Evolutionary conservation across 345 rosid genomes (phyloP), one percentile per base, ranked within the genome.

Genomic region (Acer campestre): DNA sequence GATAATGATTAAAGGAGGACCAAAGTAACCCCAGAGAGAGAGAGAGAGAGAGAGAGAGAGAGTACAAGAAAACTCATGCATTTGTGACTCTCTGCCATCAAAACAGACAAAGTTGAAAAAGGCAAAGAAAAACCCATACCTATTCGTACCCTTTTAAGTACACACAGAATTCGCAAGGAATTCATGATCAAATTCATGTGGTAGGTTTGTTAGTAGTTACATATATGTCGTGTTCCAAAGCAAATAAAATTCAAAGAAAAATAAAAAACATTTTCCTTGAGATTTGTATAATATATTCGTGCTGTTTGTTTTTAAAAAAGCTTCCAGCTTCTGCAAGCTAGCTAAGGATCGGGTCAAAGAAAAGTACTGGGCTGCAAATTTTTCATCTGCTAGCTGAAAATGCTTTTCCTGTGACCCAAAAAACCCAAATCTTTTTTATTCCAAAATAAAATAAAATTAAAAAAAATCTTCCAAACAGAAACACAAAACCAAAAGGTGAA

Each of bases 301-400:
- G 58, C 23, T 38, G 6, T 14, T 79, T 56, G 22, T 68, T 84
- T 46, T 31, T 14, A 17, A 56, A 22, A 77, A 80, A 71, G 79
- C 74, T 80, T 79, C 78, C 38, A 35, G 20, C 77, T 81, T 83
- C 86, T 83, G 85, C 79, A 79, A 73, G 38, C 38, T 35, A 71
- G 46, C 67, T 55, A 79, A 79, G 85, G 88, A 90, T 88, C 89
- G 78, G 92, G 97, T 91, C 95, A 92, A 94, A 89, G 85, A 78
- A 59, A 85, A 85, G 93, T 80, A 89, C 92, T 68, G 75, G 75
- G 83, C 75, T 85, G 79, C 67, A 77, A 80, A 80, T 75, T 80
- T 81, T 84, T 68, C 71, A 80, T 84, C 88, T 74, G 90, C 79
- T 80, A 75, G 90, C 79, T 80, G 77, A 80, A 31, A 91, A 88